Evolutionary conservation across 2,329 filamentous ascomycete genomes (phyloP), one percentile per base, ranked within the genome.

Genomic region (Clarireedia paspali): DNA sequence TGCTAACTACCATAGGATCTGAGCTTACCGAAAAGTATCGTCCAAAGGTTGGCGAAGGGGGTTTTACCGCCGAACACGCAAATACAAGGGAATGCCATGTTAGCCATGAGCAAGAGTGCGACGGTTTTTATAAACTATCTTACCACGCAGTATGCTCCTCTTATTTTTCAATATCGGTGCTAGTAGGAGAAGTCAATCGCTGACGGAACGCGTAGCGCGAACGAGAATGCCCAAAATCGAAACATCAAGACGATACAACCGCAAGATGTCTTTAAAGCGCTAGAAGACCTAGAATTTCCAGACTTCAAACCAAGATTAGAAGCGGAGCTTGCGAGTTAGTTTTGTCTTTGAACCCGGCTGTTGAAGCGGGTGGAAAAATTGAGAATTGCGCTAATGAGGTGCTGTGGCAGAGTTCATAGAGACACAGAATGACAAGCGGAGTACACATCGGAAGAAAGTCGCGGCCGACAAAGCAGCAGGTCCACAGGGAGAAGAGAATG

Each of bases 101-200:
- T 89, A 51, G 89, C 88, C 9, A 79, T 94, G 74, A 87, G 82
- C 62, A 91, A 91, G 73, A 88, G 87, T 70, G 86, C 89, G 6
- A 91, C 87, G 1, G 84, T 94, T 0, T 94, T 94, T 67, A 86
- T 94, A 64, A 92, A 83, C 72, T 89, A 91, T 70, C 75, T 94
- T 34, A 85, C 87, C 46, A 80, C 82, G 59, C 81, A 84, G 88
- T 92, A 78, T 54, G 85, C 10, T 10, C 34, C 27, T 9, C 40
- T 20, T 23, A 15, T 24, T 14, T 12, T 12, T 46, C 23, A 6
- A 24, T 14, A 12, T 24, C 10, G 6, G n/a, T 46, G 17, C 30
- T n/a, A 6, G 42, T 24, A 20, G 42, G 20, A 40, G 34, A 36
- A 17, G 47, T 10, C 17, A 20, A 38, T 17, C 15, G 26, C n/a